These are phyloP conservation scores for Calvatia gigantea DNA, from an alignment of 768 basidiomycete species.

Conservation along the genomic window DNA sequence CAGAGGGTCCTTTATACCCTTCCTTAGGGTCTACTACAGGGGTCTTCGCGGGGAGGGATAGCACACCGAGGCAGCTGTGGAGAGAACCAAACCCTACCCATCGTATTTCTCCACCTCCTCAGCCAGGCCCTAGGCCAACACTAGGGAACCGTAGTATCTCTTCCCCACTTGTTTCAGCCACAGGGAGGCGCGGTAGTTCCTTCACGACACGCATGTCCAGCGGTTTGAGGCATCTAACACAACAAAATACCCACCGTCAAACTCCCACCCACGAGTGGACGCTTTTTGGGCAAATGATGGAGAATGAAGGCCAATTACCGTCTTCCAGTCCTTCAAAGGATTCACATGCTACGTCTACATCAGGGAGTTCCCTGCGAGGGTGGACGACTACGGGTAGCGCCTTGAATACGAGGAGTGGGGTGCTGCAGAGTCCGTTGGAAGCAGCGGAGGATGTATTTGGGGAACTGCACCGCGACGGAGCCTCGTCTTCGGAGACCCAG, in stretches of 20 bases:
- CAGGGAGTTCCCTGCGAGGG: neutral
- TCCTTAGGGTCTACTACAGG: neutral
- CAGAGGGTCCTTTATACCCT: neutral
- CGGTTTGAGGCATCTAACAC: slow-evolving; percentile 1
- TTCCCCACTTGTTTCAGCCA: neutral
- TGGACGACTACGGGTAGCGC: neutral
- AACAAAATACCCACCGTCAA: slow-evolving; percentile 11
- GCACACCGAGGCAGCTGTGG: neutral
- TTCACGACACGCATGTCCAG: slow-evolving; percentile 1
- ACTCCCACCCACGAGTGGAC: slow-evolving; percentile 49
- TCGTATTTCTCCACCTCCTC: neutral
- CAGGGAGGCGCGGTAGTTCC: neutral
- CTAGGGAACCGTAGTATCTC: slow-evolving; percentile 3
- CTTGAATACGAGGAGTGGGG: neutral
- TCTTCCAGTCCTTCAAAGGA: slow-evolving; percentile 12
- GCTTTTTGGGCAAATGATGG: slow-evolving; percentile 69
- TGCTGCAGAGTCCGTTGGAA: slow-evolving; percentile 1
- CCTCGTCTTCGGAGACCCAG: neutral
- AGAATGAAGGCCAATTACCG: slow-evolving; percentile 51
- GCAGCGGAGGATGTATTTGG: neutral
- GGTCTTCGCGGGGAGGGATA: neutral
- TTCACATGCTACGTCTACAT: neutral
- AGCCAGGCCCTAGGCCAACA: neutral
- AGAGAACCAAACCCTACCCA: neutral
- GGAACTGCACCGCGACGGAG: neutral